A percentile compares a stretch with the other conserved stretches of the same genome.
phyloP scores from a whole-genome alignment of 805 yeast species.

The Zygosaccharomyces pseudorouxii region DNA sequence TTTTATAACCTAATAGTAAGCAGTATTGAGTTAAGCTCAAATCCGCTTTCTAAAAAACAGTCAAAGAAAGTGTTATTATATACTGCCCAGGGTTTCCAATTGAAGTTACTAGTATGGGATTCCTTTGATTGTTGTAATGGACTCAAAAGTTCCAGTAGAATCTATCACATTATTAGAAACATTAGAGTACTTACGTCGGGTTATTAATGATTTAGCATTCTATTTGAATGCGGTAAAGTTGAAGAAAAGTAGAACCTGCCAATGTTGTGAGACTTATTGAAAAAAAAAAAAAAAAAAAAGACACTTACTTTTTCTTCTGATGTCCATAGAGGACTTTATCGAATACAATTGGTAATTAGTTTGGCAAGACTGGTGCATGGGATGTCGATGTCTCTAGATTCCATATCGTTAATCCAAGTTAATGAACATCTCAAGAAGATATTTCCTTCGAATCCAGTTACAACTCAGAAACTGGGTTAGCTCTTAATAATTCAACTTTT shows the following conservation, averaged over 20 bases:
- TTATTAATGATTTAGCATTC: constrained; percentile 11
- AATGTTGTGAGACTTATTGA: constrained; percentile 12
- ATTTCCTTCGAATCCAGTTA: neutral
- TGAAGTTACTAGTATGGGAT: neutral
- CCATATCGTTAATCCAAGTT: neutral
- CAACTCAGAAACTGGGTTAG: neutral
- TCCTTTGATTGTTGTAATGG: neutral
- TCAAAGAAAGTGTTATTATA: neutral
- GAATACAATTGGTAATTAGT: neutral
- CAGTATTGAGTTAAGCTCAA: too few relatives aligned
- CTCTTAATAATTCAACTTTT: neutral
- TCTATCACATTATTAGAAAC: constrained; percentile 4
- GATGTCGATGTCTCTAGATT: neutral
- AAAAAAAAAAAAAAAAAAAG: too few relatives aligned
- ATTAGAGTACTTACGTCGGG: constrained; percentile 15
- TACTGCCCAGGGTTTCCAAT: neutral
- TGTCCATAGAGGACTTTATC: neutral
- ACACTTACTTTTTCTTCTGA: neutral
- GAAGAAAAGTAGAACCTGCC: constrained; percentile 8
- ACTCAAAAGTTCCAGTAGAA: neutral
- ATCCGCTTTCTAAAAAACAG: neutral
- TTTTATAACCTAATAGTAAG: too few relatives aligned
- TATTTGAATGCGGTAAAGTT: constrained; percentile 15
- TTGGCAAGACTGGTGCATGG: neutral
- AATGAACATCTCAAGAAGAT: neutral